A percentile compares a stretch with the other conserved stretches of the same genome.
Evolutionary conservation across 2,329 filamentous ascomycete species (phyloP).

Genomic region (Colletotrichum spinosum): DNA sequence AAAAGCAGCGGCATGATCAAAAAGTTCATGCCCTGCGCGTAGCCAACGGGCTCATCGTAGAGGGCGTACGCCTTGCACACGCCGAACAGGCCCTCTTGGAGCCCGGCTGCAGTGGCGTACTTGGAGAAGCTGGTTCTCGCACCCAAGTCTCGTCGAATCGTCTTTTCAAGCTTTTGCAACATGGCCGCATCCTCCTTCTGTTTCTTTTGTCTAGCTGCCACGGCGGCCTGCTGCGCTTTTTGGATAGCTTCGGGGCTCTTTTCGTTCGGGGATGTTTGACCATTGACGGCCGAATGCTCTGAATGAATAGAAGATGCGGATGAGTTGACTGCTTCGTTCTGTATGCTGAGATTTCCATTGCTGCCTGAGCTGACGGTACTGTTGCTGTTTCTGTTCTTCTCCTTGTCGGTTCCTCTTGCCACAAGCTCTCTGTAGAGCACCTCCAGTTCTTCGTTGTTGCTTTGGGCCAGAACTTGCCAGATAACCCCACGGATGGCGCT

Average conservation of each 20-base stretch:
- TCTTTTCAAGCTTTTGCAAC: conserved; percentile 87
- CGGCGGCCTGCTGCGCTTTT: conserved; percentile 72
- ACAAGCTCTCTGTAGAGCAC: conserved; percentile 86
- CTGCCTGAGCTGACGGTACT: conserved; percentile 63
- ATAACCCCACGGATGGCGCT: conserved; percentile 97
- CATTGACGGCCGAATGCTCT: conserved; percentile 73
- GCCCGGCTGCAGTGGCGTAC: conserved; percentile 88
- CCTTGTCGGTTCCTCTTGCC: conserved; percentile 83
- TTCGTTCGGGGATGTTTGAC: conserved; percentile 66
- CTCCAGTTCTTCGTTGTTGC: conserved; percentile 92
- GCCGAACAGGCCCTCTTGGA: conserved; percentile 94
- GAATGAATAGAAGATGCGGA: conserved; percentile 90
- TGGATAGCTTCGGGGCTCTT: conserved; percentile 72
- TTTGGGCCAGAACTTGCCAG: conserved; percentile 97
- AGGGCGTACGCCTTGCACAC: conserved; percentile 98
- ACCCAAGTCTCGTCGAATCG: conserved; percentile 90
- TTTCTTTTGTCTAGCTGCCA: conserved; percentile 79
- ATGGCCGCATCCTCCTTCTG: conserved; percentile 81
- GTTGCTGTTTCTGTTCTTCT: conserved; percentile 71
- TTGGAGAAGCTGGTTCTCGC: conserved; percentile 96
- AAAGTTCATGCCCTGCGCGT: conserved; percentile 99
- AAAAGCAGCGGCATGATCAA: conserved; percentile 96
- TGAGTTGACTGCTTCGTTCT: conserved; percentile 77
- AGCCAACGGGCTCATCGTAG: conserved; percentile 93
- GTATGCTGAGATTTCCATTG: conserved; percentile 66